A percentile compares a stretch with the other conserved stretches of the same genome.
Evolutionary conservation across 1,284 basidiomycete species (phyloP).

Genomic region (Pisolithus thermaeus): DNA sequence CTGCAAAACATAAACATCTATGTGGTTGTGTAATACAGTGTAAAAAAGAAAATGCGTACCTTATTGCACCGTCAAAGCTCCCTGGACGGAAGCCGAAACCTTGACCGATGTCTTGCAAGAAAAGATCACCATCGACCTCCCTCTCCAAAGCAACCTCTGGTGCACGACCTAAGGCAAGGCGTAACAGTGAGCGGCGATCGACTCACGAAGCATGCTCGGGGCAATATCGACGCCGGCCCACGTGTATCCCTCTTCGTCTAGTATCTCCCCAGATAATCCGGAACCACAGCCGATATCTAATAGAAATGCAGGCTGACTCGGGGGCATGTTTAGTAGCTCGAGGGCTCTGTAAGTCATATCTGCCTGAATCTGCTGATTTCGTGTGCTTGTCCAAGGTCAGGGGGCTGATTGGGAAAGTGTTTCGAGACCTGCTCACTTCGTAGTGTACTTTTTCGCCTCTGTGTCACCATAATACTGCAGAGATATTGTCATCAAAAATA

Average conservation of each 20-base stretch:
- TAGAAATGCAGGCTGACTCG: slow-evolving; percentile 72
- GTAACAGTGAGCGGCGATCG: background rate
- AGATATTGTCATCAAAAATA: slow-evolving; percentile 11
- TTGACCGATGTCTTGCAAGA: slow-evolving; percentile 90
- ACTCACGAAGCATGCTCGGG: slow-evolving; percentile 91
- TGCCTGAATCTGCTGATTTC: slow-evolving; percentile 95
- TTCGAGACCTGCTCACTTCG: slow-evolving; percentile 58
- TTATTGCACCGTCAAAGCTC: slow-evolving; percentile 96
- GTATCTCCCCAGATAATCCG: slow-evolving; percentile 95
- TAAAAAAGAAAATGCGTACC: slow-evolving; percentile 41
- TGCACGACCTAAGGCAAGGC: background rate
- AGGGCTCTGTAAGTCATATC: slow-evolving; percentile 97
- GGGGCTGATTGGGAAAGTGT: background rate
- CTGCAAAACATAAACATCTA: slow-evolving; percentile 36
- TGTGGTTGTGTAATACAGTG: background rate
- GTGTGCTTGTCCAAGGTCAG: slow-evolving; percentile 53
- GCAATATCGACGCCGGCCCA: slow-evolving; percentile 97
- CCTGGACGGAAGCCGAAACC: slow-evolving; percentile 94
- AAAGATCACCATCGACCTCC: slow-evolving; percentile 90
- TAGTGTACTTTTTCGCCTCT: slow-evolving; percentile 96
- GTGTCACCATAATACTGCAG: slow-evolving; percentile 91
- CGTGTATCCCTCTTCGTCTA: slow-evolving; percentile 89
- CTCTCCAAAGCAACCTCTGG: slow-evolving; percentile 90
- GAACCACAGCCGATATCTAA: slow-evolving; percentile 98
- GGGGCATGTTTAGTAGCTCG: slow-evolving; percentile 83